Conservation (phyloP, 305 asterid genomes). For the Rubia balearica region DNA sequence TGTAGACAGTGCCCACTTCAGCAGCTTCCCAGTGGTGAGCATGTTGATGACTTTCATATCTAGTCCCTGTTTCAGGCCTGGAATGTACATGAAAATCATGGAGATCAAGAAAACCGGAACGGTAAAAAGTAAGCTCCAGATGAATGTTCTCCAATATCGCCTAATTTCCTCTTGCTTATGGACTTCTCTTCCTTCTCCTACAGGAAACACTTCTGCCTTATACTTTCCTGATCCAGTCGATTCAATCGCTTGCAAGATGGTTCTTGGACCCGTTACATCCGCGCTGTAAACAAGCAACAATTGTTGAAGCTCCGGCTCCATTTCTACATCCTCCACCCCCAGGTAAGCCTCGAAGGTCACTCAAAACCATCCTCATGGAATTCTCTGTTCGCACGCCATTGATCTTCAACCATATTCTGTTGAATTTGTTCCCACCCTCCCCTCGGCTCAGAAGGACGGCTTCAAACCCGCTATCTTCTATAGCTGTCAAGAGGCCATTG, state of each 20-base stretch:
- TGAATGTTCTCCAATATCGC: conserved; percentile 36
- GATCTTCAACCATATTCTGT: conserved; percentile 40
- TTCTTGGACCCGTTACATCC: conserved; percentile 68
- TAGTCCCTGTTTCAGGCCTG: conserved; percentile 41
- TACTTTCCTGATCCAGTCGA: conserved; percentile 48
- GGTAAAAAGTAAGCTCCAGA: conserved; percentile 68
- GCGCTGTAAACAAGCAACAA: conserved; percentile 51
- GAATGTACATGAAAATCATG: conserved; percentile 78
- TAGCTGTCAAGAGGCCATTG: conserved; percentile 31
- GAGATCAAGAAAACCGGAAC: conserved; percentile 61
- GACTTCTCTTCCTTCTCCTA: conserved; percentile 40
- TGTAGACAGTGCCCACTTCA: conserved; percentile 61
- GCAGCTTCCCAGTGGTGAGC: conserved; percentile 44
- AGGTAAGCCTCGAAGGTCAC: conserved; percentile 53
- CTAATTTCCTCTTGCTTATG: conserved; percentile 39
- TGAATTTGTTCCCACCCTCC: conserved; percentile 38
- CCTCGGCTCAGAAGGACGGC: conserved; percentile 48
- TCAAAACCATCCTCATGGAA: conserved; percentile 43
- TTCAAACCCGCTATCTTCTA: conserved; percentile 58
- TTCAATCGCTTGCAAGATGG: conserved; percentile 47
- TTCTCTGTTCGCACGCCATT: conserved; percentile 41
- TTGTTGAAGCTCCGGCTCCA: conserved; percentile 22
- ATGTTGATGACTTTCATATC: conserved; percentile 50
- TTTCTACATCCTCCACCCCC: conserved; percentile 47
- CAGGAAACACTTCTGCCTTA: conserved; percentile 61